Evolutionary conservation across 306 rosid genomes (phyloP).

Genomic region (Citrullus amarus): DNA sequence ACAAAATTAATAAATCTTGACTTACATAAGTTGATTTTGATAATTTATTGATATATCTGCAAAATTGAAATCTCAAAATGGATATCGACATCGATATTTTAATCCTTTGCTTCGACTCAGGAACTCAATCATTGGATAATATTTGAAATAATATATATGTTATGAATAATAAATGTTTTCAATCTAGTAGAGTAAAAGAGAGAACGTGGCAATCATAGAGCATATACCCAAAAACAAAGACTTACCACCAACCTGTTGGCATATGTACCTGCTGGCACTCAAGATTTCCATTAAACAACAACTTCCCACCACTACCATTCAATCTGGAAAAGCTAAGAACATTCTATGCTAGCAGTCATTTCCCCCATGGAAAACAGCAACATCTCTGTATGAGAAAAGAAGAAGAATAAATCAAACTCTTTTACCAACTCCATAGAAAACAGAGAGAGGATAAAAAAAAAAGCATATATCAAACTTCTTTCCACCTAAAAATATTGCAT

Average conservation of each 20-base stretch:
- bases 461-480: not conserved
- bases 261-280: not conserved
- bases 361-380: constrained; percentile 18
- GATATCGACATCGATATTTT: no score
- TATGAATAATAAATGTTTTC: not conserved
- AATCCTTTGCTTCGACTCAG: no score
- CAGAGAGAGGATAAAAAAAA: not conserved
- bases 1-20: no score
- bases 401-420: not conserved
- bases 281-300: not conserved
- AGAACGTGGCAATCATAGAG: not conserved
- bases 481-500: not conserved
- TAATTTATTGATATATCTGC: no score
- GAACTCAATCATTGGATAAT: not conserved
- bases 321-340: not conserved
- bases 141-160: not conserved
- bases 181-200: not conserved
- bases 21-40: no score
- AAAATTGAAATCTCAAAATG: no score
- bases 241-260: not conserved
- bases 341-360: not conserved
- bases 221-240: not conserved
- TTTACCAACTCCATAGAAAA: not conserved
- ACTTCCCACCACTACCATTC: not conserved
- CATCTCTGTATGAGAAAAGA: constrained; percentile 2